These are phyloP conservation scores for Crithidia fasciculata DNA, from an alignment of 208 protist genomes.

Conservation along the genomic window DNA sequence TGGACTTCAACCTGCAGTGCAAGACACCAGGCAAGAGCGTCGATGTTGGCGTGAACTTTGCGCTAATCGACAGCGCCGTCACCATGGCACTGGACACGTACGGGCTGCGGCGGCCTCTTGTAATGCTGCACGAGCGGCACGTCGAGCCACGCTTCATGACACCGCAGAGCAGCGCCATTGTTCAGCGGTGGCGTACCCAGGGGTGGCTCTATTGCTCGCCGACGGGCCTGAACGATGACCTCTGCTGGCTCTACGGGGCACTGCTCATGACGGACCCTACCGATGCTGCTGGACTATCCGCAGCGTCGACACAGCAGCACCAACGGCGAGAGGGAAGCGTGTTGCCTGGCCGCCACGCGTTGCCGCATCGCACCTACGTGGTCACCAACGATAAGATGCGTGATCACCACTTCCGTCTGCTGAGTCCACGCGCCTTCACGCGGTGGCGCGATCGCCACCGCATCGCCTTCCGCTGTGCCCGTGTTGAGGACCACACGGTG, in stretches of 20 bases:
- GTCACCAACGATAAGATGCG: conserved; percentile 86
- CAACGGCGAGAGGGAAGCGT: too few relatives aligned
- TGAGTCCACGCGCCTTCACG: conserved; percentile 70
- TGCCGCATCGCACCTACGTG: conserved; percentile 42
- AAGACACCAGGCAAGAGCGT: conserved; percentile 33
- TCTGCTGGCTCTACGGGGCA: conserved; percentile 81
- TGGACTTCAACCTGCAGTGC: conserved; percentile 39
- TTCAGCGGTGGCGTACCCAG: conserved; percentile 52
- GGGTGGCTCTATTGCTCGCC: conserved; percentile 61
- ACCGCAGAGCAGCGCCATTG: conserved; percentile 28
- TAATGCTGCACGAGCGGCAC: conserved; percentile 85
- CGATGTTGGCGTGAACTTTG: conserved; percentile 71
- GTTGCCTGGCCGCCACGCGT: too few relatives aligned
- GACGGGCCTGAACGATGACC: conserved; percentile 77
- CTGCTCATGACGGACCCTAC: conserved; percentile 53
- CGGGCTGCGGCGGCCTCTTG: conserved; percentile 53
- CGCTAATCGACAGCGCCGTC: conserved; percentile 67
- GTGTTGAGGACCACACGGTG: conserved; percentile 34
- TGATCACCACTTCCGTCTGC: conserved; percentile 81
- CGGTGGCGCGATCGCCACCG: conserved; percentile 79
- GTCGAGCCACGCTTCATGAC: conserved; percentile 46
- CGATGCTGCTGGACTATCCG: conserved; percentile 11
- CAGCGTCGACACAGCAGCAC: too few relatives aligned
- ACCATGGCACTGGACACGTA: conserved; percentile 35
- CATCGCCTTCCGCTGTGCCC: conserved; percentile 66